Evolutionary conservation across 108 stramenopile genomes (phyloP), one percentile per base, ranked within the genome.

Genomic region (Fistulifera solaris): DNA sequence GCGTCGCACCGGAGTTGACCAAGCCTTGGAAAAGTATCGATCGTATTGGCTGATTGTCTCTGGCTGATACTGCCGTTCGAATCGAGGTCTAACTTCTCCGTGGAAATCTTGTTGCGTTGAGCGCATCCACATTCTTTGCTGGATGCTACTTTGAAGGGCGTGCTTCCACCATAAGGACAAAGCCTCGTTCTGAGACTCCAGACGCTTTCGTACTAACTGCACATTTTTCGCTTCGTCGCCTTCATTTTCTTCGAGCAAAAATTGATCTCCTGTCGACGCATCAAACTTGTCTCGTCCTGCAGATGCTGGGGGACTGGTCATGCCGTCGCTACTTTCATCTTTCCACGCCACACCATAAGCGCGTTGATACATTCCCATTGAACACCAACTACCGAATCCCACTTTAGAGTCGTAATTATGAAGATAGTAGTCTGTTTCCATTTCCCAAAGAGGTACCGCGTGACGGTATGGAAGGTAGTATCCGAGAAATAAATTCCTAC

Each of bases 401-500:
- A 65, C 62, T 52, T 81, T 77, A 13, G 79, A 77, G 55, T 93
- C 83, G 46, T 78, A 77, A 50, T 93, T 93, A 58, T 93, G 92
- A 22, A 93, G 60, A 59, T 93, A 93, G 44, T 85, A 93, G 47
- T 93, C 92, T 46, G 65, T 82, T 46, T 93, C 87, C 56, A 93
- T 70, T 56, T 93, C 92, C 92, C 92, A 93, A 5, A 93, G 67
- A 45, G 92, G 87, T 27, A 76, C 50, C 17, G 72, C 68, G 53
- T 85, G 76, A 17, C 67, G 71, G 38, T 77, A 81, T 7, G 92
- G 92, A 19, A 89, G 61, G 42, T 89, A 93, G 49, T 83, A 83
- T 0, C 98, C 98, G 38, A 99, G 78, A 65, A 99, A 97, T 4
- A 99, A 68, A 58, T 99, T 99, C 77, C 72, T 73, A 27, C 7